Evolutionary conservation across 768 basidiomycete species (phyloP).

Genomic region (Russula earlei): DNA sequence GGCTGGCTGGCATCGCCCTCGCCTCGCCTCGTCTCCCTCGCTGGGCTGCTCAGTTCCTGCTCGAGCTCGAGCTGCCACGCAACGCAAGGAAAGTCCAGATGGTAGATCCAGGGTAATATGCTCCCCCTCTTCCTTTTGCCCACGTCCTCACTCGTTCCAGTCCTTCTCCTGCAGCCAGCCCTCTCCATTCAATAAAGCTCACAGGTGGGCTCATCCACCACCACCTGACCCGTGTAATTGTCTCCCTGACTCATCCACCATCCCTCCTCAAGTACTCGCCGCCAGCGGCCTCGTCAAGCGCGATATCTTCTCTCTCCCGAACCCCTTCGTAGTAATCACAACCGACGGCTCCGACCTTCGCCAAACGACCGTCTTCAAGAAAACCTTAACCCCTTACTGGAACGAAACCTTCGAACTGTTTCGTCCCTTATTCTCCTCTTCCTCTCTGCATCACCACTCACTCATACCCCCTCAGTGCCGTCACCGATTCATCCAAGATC

Average conservation of each 20-base stretch:
- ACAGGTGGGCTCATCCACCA: background rate
- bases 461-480: conserved; percentile 36
- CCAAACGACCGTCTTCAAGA: conserved; percentile 65
- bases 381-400: conserved; percentile 66
- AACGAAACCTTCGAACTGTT: conserved; percentile 83
- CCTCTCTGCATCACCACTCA: background rate
- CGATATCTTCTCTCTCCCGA: conserved; percentile 71
- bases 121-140: background rate
- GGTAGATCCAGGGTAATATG: conserved; percentile 1
- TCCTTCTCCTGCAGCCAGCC: background rate
- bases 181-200: conserved; percentile 6
- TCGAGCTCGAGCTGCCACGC: too few species aligned
- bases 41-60: too few species aligned
- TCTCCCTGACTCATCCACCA: background rate
- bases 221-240: background rate
- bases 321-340: conserved; percentile 82
- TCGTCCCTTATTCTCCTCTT: background rate
- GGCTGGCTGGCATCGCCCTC: too few species aligned
- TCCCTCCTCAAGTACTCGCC: conserved; percentile 47
- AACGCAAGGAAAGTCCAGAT: too few species aligned
- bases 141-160: background rate
- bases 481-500: conserved; percentile 67
- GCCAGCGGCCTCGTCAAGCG: conserved; percentile 69
- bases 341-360: conserved; percentile 72
- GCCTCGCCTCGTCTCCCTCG: too few species aligned